Evolutionary conservation across 495 filamentous ascomycete genomes (phyloP).

Genomic region (Ascobolus immersus): DNA sequence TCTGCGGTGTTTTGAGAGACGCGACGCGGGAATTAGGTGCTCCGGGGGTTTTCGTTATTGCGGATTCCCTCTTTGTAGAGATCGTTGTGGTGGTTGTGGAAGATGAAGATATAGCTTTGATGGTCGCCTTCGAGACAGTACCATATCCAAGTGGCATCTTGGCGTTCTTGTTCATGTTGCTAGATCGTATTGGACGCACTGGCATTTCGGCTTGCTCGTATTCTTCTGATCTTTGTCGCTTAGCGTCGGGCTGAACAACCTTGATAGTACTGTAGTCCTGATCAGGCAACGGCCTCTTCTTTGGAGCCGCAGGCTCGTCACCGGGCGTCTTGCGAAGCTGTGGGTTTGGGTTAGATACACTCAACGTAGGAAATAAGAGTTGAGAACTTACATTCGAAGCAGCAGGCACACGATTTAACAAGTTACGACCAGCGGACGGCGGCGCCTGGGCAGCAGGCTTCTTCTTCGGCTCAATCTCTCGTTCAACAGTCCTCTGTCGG

Average conservation of each 20-base stretch:
- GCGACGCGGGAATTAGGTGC: slow-evolving; percentile 4
- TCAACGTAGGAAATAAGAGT: neutral
- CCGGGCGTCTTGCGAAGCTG: slow-evolving; percentile 14
- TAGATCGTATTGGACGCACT: no score
- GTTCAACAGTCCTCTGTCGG: slow-evolving; percentile 22
- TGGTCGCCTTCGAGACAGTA: slow-evolving; percentile 40
- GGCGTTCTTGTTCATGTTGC: slow-evolving; percentile 49
- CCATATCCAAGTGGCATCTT: slow-evolving; percentile 82
- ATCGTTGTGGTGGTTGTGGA: slow-evolving; percentile 29
- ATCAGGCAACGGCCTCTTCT: no score
- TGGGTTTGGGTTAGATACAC: slow-evolving; percentile 5
- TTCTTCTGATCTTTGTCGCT: slow-evolving; percentile 30
- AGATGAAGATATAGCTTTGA: slow-evolving; percentile 20
- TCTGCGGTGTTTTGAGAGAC: slow-evolving; percentile 20
- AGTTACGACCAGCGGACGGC: no score
- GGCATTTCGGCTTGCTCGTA: slow-evolving; percentile 23
- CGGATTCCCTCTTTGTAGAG: slow-evolving; percentile 14
- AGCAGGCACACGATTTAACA: no score
- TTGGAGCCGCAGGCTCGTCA: no score
- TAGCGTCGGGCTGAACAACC: slow-evolving; percentile 28
- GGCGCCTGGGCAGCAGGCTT: no score
- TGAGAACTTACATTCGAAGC: slow-evolving; percentile 9
- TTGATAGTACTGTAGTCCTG: no score
- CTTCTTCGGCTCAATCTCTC: slow-evolving; percentile 11
- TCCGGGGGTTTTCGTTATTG: slow-evolving; percentile 12